Conservation (phyloP, 2,329 filamentous ascomycete species). For the Hypoxylon sp. region DNA sequence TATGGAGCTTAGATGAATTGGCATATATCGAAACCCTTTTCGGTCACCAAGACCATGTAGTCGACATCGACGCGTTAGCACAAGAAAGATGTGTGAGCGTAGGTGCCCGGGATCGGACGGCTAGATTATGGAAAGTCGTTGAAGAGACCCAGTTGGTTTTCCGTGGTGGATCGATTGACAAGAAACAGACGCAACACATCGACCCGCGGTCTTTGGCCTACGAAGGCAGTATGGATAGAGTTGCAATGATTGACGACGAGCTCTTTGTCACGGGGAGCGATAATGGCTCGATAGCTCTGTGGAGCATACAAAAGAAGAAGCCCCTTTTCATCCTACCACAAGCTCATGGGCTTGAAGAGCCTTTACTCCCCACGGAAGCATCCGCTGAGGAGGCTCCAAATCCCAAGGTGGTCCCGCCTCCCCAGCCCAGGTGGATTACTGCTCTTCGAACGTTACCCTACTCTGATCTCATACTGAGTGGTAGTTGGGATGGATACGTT, state of each 20-base stretch:
- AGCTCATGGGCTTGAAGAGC: constrained; percentile 87
- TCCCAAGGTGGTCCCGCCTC: constrained; percentile 70
- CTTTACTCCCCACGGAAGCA: constrained; percentile 75
- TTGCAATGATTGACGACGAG: constrained; percentile 89
- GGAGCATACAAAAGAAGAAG: constrained; percentile 93
- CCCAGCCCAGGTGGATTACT: constrained; percentile 89
- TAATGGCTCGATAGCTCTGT: constrained; percentile 88
- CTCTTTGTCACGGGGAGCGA: constrained; percentile 95
- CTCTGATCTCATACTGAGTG: constrained; percentile 89
- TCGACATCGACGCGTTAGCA: constrained; percentile 85
- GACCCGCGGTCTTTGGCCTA: constrained; percentile 70
- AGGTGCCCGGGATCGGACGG: constrained; percentile 90
- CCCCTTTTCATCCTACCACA: constrained; percentile 83
- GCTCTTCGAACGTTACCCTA: constrained; percentile 89
- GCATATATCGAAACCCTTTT: constrained; percentile 93
- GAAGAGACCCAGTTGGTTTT: constrained; percentile 98
- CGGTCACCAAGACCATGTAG: constrained; percentile 92
- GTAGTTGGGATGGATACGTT: constrained; percentile 94
- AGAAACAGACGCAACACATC: constrained; percentile 62
- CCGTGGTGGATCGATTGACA: constrained; percentile 77
- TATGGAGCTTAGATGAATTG: constrained; percentile 92
- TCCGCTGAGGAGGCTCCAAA: constrained; percentile 80
- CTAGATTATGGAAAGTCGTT: constrained; percentile 93
- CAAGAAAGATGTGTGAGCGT: constrained; percentile 93
- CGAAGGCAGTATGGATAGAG: constrained; percentile 91